phyloP scores from a whole-genome alignment of 805 yeast genomes.

The Teunomyces aglyptinius region DNA sequence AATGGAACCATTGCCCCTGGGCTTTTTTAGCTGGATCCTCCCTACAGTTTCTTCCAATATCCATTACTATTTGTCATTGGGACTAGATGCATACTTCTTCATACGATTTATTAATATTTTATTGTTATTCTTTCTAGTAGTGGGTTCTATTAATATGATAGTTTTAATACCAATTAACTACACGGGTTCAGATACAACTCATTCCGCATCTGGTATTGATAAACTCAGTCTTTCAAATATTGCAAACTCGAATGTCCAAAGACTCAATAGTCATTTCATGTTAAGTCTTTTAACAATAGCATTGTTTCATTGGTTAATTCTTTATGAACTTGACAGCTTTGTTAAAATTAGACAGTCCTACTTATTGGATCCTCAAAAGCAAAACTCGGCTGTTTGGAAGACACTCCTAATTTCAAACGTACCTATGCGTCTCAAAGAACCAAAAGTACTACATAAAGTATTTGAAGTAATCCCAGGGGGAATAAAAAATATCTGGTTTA shows the following conservation, averaged over 20 bases:
- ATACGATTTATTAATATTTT: conserved; percentile 58
- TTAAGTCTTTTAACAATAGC: conserved; percentile 54
- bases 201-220: conserved; percentile 55
- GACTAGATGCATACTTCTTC: conserved; percentile 75
- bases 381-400: conserved; percentile 23
- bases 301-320: conserved; percentile 55
- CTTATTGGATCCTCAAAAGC: conserved; percentile 28
- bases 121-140: conserved; percentile 47
- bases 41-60: conserved; percentile 42
- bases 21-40: conserved; percentile 56
- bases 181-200: conserved; percentile 31
- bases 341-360: conserved; percentile 48
- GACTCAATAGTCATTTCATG: conserved; percentile 62
- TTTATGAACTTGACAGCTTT: conserved; percentile 54
- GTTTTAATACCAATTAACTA: conserved; percentile 64
- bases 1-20: conserved; percentile 37
- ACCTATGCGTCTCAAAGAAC: conserved; percentile 32
- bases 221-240: conserved; percentile 69
- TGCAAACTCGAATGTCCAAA: conserved; percentile 46
- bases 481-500: conserved; percentile 58
- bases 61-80: conserved; percentile 47
- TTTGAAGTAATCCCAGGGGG: conserved; percentile 52
- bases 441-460: conserved; percentile 21
- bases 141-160: conserved; percentile 56
- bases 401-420: conserved; percentile 46